Evolutionary conservation across 148 eudicot species (phyloP), one percentile per base, ranked within the genome.

Genomic region (Diospyros lotus): DNA sequence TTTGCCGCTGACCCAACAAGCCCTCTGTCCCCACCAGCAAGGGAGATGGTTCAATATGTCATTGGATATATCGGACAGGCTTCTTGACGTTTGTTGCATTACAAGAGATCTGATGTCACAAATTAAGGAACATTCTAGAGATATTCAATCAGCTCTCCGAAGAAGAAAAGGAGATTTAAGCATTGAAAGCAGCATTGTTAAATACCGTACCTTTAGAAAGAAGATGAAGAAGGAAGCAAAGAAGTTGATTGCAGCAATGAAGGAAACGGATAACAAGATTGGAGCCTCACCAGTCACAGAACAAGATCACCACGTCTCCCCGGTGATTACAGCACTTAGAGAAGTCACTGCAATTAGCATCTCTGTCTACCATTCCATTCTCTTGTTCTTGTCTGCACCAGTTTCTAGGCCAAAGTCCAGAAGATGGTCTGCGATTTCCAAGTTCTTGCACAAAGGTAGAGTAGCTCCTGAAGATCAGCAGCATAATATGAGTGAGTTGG

Each of bases 21-120:
- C 28, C 28, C 28, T 28, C 28, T 28, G 28, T 28, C 28, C 28
- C 28, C 28, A 28, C 28, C 28, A 28, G 28, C 28, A 28, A 73
- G 78, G 79, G 74, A 79, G 63, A 39, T 76, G 77, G 66, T 72
- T 82, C 4, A 71, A 82, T n/a, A 82, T 76, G 70, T 74, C 86
- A 46, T 53, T 86, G 42, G 89, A 86, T 13, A 72, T 46, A 11
- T 85, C 85, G 0, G 42, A 81, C 6, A 85, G 28, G 28, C 75
- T 88, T 65, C 77, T 90, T 5, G 92, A 90, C 71, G 73, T 84
- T 18, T 88, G 89, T 62, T 80, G 81, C 45, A 72, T 58, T 39
- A 39, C 68, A 10, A 82, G 81, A 73, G 90, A 90, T 18, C 48
- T 69, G 2, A 11, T 80, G 28, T 62, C 81, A 64, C 88, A 76